These are phyloP conservation scores for Phlebiopsis flavidoalba DNA, from an alignment of 768 basidiomycete genomes.

Conservation along the genomic window DNA sequence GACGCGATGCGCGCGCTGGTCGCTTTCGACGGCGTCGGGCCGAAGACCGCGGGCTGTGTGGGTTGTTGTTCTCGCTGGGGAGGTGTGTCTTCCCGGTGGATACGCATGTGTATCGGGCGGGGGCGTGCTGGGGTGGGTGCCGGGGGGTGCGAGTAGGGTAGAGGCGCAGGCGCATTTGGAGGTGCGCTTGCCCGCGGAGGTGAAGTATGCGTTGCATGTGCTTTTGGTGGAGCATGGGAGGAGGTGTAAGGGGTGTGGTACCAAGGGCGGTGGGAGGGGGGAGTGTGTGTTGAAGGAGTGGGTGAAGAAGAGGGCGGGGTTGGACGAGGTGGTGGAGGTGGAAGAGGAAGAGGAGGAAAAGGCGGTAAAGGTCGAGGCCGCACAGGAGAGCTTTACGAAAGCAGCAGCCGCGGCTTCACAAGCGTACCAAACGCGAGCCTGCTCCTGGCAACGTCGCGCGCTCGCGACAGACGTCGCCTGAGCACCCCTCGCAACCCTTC, in stretches of 20 bases:
- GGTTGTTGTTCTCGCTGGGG: slow-evolving; percentile 54
- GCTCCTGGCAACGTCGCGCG: neutral
- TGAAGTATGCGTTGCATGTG: slow-evolving; percentile 55
- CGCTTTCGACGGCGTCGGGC: slow-evolving; percentile 53
- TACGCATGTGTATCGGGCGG: slow-evolving; percentile 55
- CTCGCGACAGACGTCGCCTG: neutral
- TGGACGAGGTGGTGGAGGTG: slow-evolving; percentile 16
- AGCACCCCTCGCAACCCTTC: neutral
- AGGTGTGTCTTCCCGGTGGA: slow-evolving; percentile 62
- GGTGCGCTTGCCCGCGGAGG: slow-evolving; percentile 40
- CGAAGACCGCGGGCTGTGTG: slow-evolving; percentile 61
- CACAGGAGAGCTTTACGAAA: neutral
- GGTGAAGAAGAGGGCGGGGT: slow-evolving; percentile 22
- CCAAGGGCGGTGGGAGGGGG: slow-evolving; percentile 19
- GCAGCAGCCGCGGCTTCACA: too few species aligned
- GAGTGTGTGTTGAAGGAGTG: slow-evolving; percentile 33
- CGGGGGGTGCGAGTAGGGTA: slow-evolving; percentile 40
- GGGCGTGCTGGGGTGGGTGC: slow-evolving; percentile 48
- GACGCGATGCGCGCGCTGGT: slow-evolving; percentile 54
- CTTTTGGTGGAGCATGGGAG: slow-evolving; percentile 56
- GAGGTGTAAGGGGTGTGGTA: slow-evolving; percentile 49
- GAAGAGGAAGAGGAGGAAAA: slow-evolving; percentile 9
- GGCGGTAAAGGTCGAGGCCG: neutral
- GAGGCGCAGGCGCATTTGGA: slow-evolving; percentile 56
- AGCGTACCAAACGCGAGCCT: too few species aligned